A percentile compares a stretch with the other conserved stretches of the same genome.
Conservation (phyloP, 2,329 filamentous ascomycete genomes). For the Fusarium humuli region DNA sequence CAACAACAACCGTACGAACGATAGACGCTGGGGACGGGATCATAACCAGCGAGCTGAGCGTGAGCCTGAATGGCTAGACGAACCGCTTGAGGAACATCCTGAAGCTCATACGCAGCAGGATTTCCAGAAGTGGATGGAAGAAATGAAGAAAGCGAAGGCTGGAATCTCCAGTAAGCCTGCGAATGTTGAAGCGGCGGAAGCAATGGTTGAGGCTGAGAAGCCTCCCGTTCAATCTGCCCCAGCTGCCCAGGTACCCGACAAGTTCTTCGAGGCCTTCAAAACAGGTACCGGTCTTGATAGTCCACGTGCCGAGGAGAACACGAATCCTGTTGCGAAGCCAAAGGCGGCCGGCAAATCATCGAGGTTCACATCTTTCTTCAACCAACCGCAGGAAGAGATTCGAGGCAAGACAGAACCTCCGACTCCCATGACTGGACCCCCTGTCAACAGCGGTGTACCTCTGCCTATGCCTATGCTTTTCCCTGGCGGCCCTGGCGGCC, state of each 20-base stretch:
- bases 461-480: conserved; percentile 36
- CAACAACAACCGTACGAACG: conserved; percentile 56
- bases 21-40: conserved; percentile 68
- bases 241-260: conserved; percentile 77
- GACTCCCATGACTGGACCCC: conserved; percentile 54
- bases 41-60: conserved; percentile 74
- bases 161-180: conserved; percentile 51
- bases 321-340: conserved; percentile 58
- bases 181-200: conserved; percentile 50
- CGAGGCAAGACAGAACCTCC: conserved; percentile 63
- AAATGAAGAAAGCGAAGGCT: conserved; percentile 78
- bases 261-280: conserved; percentile 76
- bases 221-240: conserved; percentile 69
- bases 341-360: conserved; percentile 77
- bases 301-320: conserved; percentile 64
- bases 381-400: conserved; percentile 61
- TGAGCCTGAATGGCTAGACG: conserved; percentile 92
- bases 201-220: conserved; percentile 61
- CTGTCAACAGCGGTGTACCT: conserved; percentile 28
- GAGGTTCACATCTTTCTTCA: conserved; percentile 85
- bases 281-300: conserved; percentile 57
- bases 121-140: conserved; percentile 94
- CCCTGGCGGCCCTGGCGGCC: conserved; percentile 42
- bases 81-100: conserved; percentile 74
- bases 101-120: conserved; percentile 87